These are phyloP conservation scores for Lunasporangiospora selenospora DNA, from an alignment of 192 early-diverging fungal species.

Conservation along the genomic window DNA sequence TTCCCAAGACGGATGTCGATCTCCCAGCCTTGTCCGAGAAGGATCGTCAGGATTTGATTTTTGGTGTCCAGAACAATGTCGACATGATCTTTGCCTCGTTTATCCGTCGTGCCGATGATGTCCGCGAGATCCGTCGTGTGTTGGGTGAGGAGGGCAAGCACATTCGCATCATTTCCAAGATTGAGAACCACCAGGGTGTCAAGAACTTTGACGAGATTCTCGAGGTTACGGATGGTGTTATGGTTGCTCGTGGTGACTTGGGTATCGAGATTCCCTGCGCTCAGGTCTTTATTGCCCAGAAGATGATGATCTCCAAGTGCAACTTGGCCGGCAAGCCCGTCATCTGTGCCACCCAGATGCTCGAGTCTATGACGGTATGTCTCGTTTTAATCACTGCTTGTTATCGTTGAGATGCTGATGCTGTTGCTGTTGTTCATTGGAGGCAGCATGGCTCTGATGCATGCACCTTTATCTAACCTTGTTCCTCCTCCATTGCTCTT, in stretches of 20 bases:
- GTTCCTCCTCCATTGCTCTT: slow-evolving; percentile 48
- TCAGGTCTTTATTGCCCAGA: slow-evolving; percentile 92
- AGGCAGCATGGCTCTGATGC: not conserved
- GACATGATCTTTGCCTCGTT: slow-evolving; percentile 98
- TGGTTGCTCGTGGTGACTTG: slow-evolving; percentile 99
- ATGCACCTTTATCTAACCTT: not conserved
- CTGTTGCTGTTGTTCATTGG: not conserved
- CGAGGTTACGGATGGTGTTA: slow-evolving; percentile 92
- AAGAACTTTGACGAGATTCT: slow-evolving; percentile 99
- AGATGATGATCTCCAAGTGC: slow-evolving; percentile 99
- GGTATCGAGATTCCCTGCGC: slow-evolving; percentile 97
- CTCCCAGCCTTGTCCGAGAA: slow-evolving; percentile 96
- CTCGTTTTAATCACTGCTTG: slow-evolving; percentile 1
- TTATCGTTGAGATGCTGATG: slow-evolving; percentile 2
- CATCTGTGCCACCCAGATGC: slow-evolving; percentile 98
- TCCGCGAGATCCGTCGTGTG: slow-evolving; percentile 86
- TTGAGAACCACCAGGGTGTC: slow-evolving; percentile 97
- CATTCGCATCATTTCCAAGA: slow-evolving; percentile 98
- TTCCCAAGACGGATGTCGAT: slow-evolving; percentile 90
- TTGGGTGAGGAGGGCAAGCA: slow-evolving; percentile 80
- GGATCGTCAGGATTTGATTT: slow-evolving; percentile 88
- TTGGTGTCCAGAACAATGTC: slow-evolving; percentile 94
- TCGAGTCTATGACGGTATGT: slow-evolving; percentile 90
- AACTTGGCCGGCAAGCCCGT: slow-evolving; percentile 97
- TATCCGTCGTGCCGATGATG: slow-evolving; percentile 92